Evolutionary conservation across 2,329 filamentous ascomycete genomes (phyloP), one percentile per base, ranked within the genome.

Genomic region (Penicillium sp.): DNA sequence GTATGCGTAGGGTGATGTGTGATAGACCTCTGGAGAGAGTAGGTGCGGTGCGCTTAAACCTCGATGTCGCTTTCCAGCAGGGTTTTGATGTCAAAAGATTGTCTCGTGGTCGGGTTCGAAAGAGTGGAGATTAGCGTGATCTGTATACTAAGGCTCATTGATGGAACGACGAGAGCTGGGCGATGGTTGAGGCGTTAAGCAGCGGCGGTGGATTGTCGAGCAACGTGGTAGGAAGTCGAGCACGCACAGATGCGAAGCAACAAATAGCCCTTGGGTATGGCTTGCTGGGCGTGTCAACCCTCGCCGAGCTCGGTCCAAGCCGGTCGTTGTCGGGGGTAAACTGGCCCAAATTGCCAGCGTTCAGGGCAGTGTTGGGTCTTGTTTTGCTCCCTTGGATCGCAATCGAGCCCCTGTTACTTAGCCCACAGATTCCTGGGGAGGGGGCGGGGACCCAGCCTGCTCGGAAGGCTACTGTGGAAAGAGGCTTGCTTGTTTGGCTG

Each of bases 91-190:
- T 37, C 25, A 20, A 49, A 57, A 28, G 54, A 55, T 41, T 42
- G 54, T 35, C 43, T 45, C 43, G 54, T n/a, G 34, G 35, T 51
- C 17, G 25, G 20, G 3, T 59, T 22, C 22, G 47, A 63, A 48
- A 17, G 39, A 57, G 45, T 25, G 50, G 17, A 60, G 51, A 50
- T 10, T 35, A 49, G 58, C 55, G 47, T 51, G n/a, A 11, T 37
- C 2, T 5, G 15, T 55, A 42, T 25, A 31, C 20, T 14, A 12
- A 22, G 1, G 38, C 34, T 15, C 6, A 35, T 49, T 43, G 61
- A 67, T 66, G 10, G 65, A 66, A 59, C 49, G 66, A 62, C 58
- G 53, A 47, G 62, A 63, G 60, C 57, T 63, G 51, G 62, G 45
- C 58, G 48, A 17, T 14, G 55, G 58, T 47, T 58, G 50, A 38